Percentiles rank a stretch among this genome's conserved stretches.
These are phyloP conservation scores for Rhododendron henanense DNA, from an alignment of 148 eudicot species.

Conservation along the genomic window DNA sequence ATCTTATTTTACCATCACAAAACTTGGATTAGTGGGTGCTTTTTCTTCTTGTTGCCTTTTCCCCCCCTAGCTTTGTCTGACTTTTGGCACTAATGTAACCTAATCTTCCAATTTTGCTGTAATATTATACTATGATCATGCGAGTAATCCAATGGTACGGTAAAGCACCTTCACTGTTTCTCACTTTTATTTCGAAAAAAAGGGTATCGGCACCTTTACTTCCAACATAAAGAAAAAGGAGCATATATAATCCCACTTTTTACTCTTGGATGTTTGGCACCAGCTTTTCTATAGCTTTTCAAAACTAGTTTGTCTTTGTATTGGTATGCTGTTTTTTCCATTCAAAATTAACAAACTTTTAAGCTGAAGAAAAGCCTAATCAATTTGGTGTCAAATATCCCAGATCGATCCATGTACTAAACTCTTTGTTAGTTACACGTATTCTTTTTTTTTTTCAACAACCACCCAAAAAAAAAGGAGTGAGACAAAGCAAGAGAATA, in stretches of 20 bases:
- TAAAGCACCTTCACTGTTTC: background rate
- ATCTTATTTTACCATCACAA: background rate
- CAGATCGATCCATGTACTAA: background rate
- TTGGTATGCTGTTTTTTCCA: background rate
- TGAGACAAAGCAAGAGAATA: background rate
- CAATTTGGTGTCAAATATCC: background rate
- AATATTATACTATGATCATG: background rate
- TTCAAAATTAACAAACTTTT: background rate
- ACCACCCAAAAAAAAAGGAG: background rate
- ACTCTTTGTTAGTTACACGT: background rate
- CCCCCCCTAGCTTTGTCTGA: background rate
- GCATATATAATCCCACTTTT: background rate
- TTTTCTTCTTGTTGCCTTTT: background rate
- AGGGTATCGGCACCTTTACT: background rate
- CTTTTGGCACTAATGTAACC: constrained; percentile 1
- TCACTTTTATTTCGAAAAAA: background rate
- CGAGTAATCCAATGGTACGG: background rate
- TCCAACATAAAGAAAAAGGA: background rate
- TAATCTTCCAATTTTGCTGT: background rate
- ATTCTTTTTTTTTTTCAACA: background rate
- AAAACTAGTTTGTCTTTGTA: background rate
- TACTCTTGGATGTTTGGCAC: background rate
- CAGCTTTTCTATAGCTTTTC: background rate
- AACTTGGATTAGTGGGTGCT: background rate
- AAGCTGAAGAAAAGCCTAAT: background rate